Conservation (phyloP, 441 rosid genomes). For the Gossypium schwendimanii region DNA sequence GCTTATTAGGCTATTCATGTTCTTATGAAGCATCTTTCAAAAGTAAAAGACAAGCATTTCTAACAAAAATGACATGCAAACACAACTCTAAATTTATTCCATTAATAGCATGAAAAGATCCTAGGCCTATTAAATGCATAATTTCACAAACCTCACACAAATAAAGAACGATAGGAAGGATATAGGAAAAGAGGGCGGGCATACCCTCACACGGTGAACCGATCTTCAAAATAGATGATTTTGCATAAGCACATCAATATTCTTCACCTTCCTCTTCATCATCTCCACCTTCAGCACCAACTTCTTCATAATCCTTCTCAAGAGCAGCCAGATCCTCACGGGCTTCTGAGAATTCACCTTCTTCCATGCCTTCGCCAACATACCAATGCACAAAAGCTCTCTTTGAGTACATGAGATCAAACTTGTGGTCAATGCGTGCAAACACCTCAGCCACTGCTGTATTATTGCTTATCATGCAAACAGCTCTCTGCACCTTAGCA, state of each 20-base stretch:
- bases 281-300: constrained; percentile 75
- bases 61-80: not conserved
- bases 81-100: not conserved
- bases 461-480: constrained; percentile 95
- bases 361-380: constrained; percentile 83
- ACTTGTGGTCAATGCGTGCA: constrained; percentile 75
- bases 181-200: not conserved
- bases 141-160: constrained; percentile 16
- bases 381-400: constrained; percentile 96
- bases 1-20: not conserved
- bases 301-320: constrained; percentile 94
- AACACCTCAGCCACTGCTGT: constrained; percentile 94
- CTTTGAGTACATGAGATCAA: constrained; percentile 88
- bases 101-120: constrained; percentile 4
- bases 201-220: constrained; percentile 15
- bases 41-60: not conserved
- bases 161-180: constrained; percentile 12
- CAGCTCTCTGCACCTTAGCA: constrained; percentile 87
- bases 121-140: not conserved
- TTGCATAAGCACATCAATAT: constrained; percentile 22
- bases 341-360: constrained; percentile 3
- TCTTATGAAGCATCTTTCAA: not conserved
- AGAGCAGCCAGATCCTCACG: constrained; percentile 5
- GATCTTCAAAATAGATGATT: constrained; percentile 3
- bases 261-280: constrained; percentile 82